Evolutionary conservation across 371 early-diverging fungal genomes (phyloP), one percentile per base, ranked within the genome.

Genomic region (Actinomortierella ambigua): DNA sequence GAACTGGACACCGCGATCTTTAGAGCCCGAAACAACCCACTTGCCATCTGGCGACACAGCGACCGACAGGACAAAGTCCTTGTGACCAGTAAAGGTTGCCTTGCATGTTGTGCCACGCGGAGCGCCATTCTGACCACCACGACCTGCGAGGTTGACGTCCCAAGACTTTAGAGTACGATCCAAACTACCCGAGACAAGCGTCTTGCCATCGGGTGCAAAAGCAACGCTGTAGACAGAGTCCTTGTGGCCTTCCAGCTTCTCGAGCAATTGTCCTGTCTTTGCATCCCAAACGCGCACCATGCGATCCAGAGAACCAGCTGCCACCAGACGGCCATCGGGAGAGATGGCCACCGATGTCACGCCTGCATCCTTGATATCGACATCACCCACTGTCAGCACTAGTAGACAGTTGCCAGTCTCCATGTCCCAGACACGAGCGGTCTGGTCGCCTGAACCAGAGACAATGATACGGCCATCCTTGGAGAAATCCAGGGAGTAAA

Each of bases 191-290:
- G 96, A 95, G 20, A 98, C 90, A 18, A 99, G 82, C 6, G 91
- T 82, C 67, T 83, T 87, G 50, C 98, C 98, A 79, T 98, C 97
- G 2, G 97, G 93, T 53, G 95, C 90, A 65, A 99, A 97, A 1
- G 98, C 95, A 48, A 99, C 95, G 6, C 94, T 92, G 65, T 97
- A 96, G 5, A 99, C 98, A 55, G 95, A 93, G 76, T 98, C 96
- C 66, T 90, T 93, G 83, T 99, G 99, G 0, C 98, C 98, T 67
- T 95, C 94, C 61, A 99, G 82, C 46, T 93, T 86, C 70, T 95
- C 95, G 52, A 96, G 66, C 14, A 92, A 79, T 24, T 86, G 77
- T 20, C 96, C 96, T 4, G 91, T 88, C 23, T 85, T 77, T 13
- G 90, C 81, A 70, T 98, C 96, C 97, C 96, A 98, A 11, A 98